These are phyloP conservation scores for Saccharomycopsis javanensis DNA, from an alignment of 805 yeast genomes.

Conservation along the genomic window DNA sequence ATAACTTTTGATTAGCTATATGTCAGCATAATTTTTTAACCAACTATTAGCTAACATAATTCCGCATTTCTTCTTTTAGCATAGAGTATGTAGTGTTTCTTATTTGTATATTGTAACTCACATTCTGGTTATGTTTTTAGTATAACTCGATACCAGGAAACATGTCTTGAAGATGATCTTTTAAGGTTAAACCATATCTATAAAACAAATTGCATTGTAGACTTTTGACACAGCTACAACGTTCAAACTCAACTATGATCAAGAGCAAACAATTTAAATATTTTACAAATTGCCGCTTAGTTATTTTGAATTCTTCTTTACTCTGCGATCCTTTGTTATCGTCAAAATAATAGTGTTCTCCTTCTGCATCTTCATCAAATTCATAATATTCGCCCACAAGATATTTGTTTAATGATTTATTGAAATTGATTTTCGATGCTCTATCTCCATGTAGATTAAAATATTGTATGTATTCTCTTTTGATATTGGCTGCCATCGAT, in stretches of 20 bases:
- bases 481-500: not conserved
- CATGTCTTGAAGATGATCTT: not conserved
- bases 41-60: too few relatives aligned
- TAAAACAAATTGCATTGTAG: constrained; percentile 4
- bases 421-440: not conserved
- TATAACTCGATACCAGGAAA: constrained; percentile 5
- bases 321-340: not conserved
- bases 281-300: constrained; percentile 1
- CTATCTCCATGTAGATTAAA: not conserved
- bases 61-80: too few relatives aligned
- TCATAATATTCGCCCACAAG: not conserved
- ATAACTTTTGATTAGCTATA: too few relatives aligned
- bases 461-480: not conserved
- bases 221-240: constrained; percentile 6
- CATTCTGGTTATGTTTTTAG: not conserved
- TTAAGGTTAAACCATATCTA: constrained; percentile 5
- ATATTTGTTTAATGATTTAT: not conserved
- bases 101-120: too few relatives aligned
- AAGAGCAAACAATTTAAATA: constrained; percentile 11
- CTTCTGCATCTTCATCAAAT: not conserved
- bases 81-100: too few relatives aligned
- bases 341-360: not conserved
- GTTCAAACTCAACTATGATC: constrained; percentile 6
- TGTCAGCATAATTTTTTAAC: too few relatives aligned
- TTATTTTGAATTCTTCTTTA: constrained; percentile 2